Evolutionary conservation across 495 filamentous ascomycete genomes (phyloP).

Genomic region (Penicillium atrosanguineum): DNA sequence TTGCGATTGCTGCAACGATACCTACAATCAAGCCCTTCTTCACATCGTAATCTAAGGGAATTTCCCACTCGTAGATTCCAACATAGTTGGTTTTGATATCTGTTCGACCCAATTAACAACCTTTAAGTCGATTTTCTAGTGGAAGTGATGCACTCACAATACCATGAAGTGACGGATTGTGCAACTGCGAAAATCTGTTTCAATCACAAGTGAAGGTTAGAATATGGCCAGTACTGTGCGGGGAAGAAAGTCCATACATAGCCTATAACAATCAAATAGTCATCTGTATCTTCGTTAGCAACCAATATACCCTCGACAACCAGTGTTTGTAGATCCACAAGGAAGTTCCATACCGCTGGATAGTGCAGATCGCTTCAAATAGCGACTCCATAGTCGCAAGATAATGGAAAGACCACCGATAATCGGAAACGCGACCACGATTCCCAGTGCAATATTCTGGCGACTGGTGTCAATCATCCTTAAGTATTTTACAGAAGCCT

Average conservation of each 20-base stretch:
- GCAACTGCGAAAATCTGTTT: slow-evolving; percentile 14
- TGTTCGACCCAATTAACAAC: slow-evolving; percentile 18
- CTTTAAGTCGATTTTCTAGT: not conserved
- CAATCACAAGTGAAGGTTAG: too few species aligned
- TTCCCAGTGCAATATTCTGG: slow-evolving; percentile 43
- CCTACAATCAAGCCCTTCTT: slow-evolving; percentile 22
- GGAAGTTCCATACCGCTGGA: slow-evolving; percentile 19
- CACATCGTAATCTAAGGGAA: slow-evolving; percentile 31
- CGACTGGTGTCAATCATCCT: slow-evolving; percentile 23
- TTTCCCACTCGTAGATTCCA: slow-evolving; percentile 45
- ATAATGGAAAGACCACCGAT: slow-evolving; percentile 43
- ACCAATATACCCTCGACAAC: not conserved
- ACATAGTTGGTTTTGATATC: slow-evolving; percentile 53
- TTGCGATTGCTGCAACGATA: not conserved
- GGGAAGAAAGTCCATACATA: slow-evolving; percentile 2
- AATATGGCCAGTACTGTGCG: too few species aligned
- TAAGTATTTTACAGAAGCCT: not conserved
- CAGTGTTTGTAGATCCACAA: not conserved
- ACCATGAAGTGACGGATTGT: slow-evolving; percentile 30
- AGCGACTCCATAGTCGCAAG: slow-evolving; percentile 43
- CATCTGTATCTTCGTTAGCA: slow-evolving; percentile 11
- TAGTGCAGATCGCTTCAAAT: slow-evolving; percentile 32
- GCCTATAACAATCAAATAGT: slow-evolving; percentile 20
- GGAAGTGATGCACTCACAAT: slow-evolving; percentile 22
- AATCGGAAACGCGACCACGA: slow-evolving; percentile 47